Evolutionary conservation across 1,284 basidiomycete species (phyloP).

Genomic region (Ustilago loliicola): DNA sequence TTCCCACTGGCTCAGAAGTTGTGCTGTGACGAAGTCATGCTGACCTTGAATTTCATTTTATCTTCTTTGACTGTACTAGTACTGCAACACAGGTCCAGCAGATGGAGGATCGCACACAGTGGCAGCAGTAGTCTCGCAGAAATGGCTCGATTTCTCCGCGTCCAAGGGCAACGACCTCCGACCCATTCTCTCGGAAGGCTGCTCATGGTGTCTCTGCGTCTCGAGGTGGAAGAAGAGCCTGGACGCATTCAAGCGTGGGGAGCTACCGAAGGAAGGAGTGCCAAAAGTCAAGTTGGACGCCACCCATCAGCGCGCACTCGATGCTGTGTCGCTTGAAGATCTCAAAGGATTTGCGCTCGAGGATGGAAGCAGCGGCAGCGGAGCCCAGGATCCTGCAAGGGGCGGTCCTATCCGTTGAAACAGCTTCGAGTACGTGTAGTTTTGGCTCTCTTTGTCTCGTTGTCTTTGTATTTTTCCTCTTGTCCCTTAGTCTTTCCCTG

Average conservation of each 20-base stretch:
- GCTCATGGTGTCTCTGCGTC: slow-evolving; percentile 61
- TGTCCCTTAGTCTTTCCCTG: not conserved
- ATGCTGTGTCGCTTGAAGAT: slow-evolving; percentile 49
- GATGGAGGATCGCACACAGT: slow-evolving; percentile 59
- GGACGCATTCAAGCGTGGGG: slow-evolving; percentile 82
- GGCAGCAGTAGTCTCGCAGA: slow-evolving; percentile 54
- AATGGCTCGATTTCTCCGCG: slow-evolving; percentile 56
- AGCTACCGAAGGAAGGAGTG: slow-evolving; percentile 75
- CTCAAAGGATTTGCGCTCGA: slow-evolving; percentile 41
- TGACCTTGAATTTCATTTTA: not conserved
- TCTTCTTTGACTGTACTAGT: slow-evolving; percentile 13
- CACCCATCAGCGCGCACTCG: slow-evolving; percentile 51
- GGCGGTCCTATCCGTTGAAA: slow-evolving; percentile 46
- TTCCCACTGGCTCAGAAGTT: too few species aligned
- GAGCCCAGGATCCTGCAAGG: slow-evolving; percentile 28
- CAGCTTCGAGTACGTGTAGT: not conserved
- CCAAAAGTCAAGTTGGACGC: slow-evolving; percentile 56
- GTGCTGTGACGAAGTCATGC: not conserved
- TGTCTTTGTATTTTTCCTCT: not conserved
- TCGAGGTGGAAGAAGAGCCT: slow-evolving; percentile 77
- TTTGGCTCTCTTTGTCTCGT: slow-evolving; percentile 8
- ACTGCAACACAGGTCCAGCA: slow-evolving; percentile 55
- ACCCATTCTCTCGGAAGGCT: slow-evolving; percentile 53
- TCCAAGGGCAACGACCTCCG: slow-evolving; percentile 59
- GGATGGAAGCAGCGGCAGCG: slow-evolving; percentile 1